Evolutionary conservation across 768 basidiomycete genomes (phyloP).

Genomic region (Hygrophoropsis aurantiaca): DNA sequence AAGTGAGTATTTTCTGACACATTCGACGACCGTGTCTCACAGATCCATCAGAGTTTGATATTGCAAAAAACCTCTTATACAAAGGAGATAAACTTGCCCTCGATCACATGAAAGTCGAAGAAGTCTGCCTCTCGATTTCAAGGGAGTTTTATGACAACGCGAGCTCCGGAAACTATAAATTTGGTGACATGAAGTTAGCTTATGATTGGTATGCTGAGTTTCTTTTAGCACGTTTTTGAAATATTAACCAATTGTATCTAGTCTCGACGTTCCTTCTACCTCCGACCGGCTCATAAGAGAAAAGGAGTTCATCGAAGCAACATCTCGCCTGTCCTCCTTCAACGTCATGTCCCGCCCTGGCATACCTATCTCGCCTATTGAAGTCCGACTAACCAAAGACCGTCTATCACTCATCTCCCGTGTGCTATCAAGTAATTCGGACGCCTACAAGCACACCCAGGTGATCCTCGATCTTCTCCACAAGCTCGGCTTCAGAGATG

Average conservation of each 20-base stretch:
- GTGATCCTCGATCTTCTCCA: constrained; percentile 87
- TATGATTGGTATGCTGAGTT: constrained; percentile 77
- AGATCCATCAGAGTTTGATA: constrained; percentile 52
- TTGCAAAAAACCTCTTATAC: constrained; percentile 64
- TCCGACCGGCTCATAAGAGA: constrained; percentile 67
- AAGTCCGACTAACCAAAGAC: constrained; percentile 90
- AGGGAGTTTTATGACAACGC: constrained; percentile 96
- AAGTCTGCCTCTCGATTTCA: constrained; percentile 77
- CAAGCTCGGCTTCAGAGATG: constrained; percentile 80
- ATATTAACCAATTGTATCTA: constrained; percentile 30
- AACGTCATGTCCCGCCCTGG: constrained; percentile 75
- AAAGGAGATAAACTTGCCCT: constrained; percentile 48
- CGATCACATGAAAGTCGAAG: constrained; percentile 55
- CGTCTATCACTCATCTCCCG: constrained; percentile 83
- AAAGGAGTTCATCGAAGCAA: constrained; percentile 95
- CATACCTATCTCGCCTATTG: constrained; percentile 82
- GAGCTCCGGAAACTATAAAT: constrained; percentile 85
- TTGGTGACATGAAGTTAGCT: constrained; percentile 94
- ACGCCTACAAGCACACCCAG: constrained; percentile 90
- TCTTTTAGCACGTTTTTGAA: constrained; percentile 3
- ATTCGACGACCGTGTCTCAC: constrained; percentile 6
- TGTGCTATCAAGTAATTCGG: constrained; percentile 79
- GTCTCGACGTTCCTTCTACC: constrained; percentile 70
- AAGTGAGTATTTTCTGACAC: constrained; percentile 55
- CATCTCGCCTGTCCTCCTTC: constrained; percentile 92